A percentile compares a stretch with the other conserved stretches of the same genome.
Evolutionary conservation across 148 eudicot genomes (phyloP).

Genomic region (Fagopyrum tataricum): DNA sequence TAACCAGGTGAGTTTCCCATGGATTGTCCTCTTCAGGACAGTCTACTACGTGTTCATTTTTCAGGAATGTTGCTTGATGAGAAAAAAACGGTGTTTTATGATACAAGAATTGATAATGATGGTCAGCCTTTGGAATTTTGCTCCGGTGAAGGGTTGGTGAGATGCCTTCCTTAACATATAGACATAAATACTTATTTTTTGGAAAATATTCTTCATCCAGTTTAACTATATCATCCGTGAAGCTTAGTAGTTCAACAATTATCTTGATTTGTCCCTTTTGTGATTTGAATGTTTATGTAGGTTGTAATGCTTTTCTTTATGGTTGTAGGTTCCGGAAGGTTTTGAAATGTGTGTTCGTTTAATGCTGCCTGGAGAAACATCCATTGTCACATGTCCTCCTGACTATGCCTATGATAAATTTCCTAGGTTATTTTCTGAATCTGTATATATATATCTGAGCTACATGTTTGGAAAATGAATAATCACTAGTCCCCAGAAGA

Average conservation of each 20-base stretch:
- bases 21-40: constrained; percentile 99
- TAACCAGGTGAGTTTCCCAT: constrained; percentile 94
- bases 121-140: constrained; percentile 91
- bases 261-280: not conserved
- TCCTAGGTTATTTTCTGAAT: constrained; percentile 43
- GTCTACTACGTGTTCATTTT: constrained; percentile 78
- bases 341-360: constrained; percentile 95
- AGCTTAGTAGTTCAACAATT: not conserved
- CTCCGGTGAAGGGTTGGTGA: constrained; percentile 98
- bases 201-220: not conserved
- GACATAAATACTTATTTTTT: not conserved
- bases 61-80: constrained; percentile 84
- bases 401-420: constrained; percentile 98
- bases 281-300: not conserved
- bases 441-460: not conserved
- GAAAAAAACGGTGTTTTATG: constrained; percentile 79
- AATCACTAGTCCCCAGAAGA: not conserved
- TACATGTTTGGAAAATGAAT: not conserved
- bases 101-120: constrained; percentile 75
- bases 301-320: not conserved
- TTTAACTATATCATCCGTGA: not conserved
- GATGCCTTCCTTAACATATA: constrained; percentile 21
- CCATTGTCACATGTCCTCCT: constrained; percentile 95
- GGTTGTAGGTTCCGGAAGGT: constrained; percentile 82
- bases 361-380: constrained; percentile 95